Base-by-base conservation (phyloP, 768 basidiomycete species). In the Auricularia sp. region DNA sequence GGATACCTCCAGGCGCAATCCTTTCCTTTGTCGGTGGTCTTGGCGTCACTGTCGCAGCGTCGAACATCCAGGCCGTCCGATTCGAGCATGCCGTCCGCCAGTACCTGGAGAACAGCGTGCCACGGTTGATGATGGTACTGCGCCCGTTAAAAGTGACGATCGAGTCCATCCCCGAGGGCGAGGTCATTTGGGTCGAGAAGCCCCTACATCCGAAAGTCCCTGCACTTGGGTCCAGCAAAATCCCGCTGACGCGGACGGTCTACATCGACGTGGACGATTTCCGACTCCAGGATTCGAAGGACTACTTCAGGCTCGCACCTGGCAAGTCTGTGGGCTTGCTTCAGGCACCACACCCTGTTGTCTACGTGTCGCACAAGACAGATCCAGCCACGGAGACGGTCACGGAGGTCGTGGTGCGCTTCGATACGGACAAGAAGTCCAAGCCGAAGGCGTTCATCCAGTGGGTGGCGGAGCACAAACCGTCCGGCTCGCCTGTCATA, bases 241-340 rank as follows among this genome's bases (percentile, higher is more conserved):
- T 94, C 62, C 93, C 93, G 4, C 91, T 98, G 76, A 91, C 94
- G 11, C 85, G 87, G 23, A 88, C 85, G 7, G 79, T 99, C 64
- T 98, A 90, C 76, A 98, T 98, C 71, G 96, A 99, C 67, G 80
- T 81, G 35, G 90, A 92, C 65, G 97, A 99, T 75, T 99, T 99
- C 82, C 83, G 97, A 62, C 76, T 89, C 42, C 84, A 91, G 68
- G 94, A 96, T 71, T 91, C 92, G 29, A 87, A 87, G 67, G 95
- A 98, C 72, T 99, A 97, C 77, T 98, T 95, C 86, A 88, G 97
- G 51, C 87, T 99, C 58, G 93, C 96, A 16, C 97, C 97, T 6
- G 95, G 95, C 58, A 98, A 98, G 79, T 93, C 93, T 0, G 97
- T 98, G 53, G 97, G 97, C 16, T 78, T 99, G 34, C 96, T 98